A percentile compares a stretch with the other conserved stretches of the same genome.
Evolutionary conservation across 1,284 basidiomycete genomes (phyloP).

Genomic region (Naganishia liquefaciens): DNA sequence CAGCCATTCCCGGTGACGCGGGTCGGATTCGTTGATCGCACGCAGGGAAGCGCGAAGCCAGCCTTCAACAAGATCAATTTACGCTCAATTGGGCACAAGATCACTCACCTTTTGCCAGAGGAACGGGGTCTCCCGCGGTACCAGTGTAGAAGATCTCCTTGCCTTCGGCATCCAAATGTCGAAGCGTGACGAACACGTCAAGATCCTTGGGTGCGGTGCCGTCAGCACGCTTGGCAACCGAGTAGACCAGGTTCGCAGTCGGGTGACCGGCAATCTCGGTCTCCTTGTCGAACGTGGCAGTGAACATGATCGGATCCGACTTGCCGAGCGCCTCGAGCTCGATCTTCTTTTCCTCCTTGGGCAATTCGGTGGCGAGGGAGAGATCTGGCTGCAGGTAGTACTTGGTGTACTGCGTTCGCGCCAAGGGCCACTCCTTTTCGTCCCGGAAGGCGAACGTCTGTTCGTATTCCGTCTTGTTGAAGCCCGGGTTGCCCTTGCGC

Average conservation of each 20-base stretch:
- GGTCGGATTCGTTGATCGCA: slow-evolving; percentile 38
- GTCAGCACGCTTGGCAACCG: slow-evolving; percentile 35
- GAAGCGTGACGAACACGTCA: slow-evolving; percentile 48
- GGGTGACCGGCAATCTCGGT: slow-evolving; percentile 49
- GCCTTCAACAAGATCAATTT: slow-evolving; percentile 23
- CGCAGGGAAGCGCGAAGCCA: slow-evolving; percentile 48
- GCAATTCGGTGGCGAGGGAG: background rate
- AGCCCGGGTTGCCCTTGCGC: slow-evolving; percentile 47
- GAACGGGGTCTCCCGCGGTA: slow-evolving; percentile 47
- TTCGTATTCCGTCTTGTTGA: slow-evolving; percentile 46
- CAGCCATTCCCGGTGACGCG: slow-evolving; percentile 39
- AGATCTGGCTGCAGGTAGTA: slow-evolving; percentile 39
- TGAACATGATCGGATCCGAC: slow-evolving; percentile 37
- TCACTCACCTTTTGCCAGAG: slow-evolving; percentile 42
- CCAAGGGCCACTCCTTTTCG: slow-evolving; percentile 45
- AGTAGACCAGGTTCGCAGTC: slow-evolving; percentile 39
- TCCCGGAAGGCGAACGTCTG: slow-evolving; percentile 39
- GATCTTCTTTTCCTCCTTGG: slow-evolving; percentile 22
- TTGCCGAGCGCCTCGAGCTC: slow-evolving; percentile 37
- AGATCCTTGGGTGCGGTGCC: slow-evolving; percentile 43
- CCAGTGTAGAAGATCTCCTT: slow-evolving; percentile 49
- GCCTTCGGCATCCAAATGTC: slow-evolving; percentile 44
- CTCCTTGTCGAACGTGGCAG: slow-evolving; percentile 39
- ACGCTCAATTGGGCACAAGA: background rate
- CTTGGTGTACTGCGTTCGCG: slow-evolving; percentile 42